Percentiles rank a stretch among this genome's conserved stretches.
Conservation (phyloP, 1,284 basidiomycete species). For the Xerocomus minutiporus region DNA sequence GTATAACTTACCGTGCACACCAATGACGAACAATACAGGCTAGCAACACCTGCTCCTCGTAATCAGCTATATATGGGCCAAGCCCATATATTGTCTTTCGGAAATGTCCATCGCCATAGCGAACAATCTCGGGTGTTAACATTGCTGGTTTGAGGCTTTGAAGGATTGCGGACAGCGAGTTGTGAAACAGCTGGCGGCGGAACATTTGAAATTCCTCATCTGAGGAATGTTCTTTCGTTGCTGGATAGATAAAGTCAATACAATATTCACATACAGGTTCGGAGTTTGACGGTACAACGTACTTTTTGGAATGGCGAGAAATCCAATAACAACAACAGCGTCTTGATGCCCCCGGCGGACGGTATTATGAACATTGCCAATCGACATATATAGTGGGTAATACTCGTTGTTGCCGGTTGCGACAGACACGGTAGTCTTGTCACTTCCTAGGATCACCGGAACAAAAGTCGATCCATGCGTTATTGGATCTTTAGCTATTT, state of each 20-base stretch:
- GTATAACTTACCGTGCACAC: slow-evolving; percentile 1
- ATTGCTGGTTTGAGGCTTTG: background rate
- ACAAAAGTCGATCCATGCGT: background rate
- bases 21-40: background rate
- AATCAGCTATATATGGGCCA: slow-evolving; percentile 5
- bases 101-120: slow-evolving; percentile 17
- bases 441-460: slow-evolving; percentile 1
- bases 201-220: slow-evolving; percentile 10
- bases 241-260: background rate
- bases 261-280: no score
- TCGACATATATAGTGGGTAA: background rate
- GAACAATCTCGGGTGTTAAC: background rate
- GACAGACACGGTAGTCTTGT: slow-evolving; percentile 8
- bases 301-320: background rate
- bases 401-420: slow-evolving; percentile 6
- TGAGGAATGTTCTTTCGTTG: background rate
- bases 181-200: slow-evolving; percentile 5
- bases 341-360: background rate
- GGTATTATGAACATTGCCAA: slow-evolving; percentile 1
- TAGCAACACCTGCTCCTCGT: background rate
- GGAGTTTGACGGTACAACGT: no score
- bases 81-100: background rate
- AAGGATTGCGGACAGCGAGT: slow-evolving; percentile 8
- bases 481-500: background rate
- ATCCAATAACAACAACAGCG: background rate